phyloP scores from a whole-genome alignment of 345 rosid species.

The Brassica juncea region DNA sequence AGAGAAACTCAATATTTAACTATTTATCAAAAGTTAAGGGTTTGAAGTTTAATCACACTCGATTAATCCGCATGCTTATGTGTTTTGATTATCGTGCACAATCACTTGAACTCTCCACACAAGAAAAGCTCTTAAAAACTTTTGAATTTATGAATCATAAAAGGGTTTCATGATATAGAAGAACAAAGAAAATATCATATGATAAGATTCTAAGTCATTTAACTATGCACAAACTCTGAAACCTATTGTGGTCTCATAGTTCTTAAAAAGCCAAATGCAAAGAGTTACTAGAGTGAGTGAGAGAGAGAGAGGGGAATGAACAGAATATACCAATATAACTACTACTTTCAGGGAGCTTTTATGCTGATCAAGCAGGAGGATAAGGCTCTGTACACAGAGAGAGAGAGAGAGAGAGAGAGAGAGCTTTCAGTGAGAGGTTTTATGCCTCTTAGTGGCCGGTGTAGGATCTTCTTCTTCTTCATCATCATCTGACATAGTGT shows the following conservation, averaged over 20 bases:
- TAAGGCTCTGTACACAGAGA: constrained; percentile 27
- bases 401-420: background rate
- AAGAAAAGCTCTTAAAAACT: background rate
- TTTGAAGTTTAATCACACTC: constrained; percentile 19
- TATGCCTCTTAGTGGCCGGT: constrained; percentile 22
- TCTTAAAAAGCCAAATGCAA: constrained; percentile 23
- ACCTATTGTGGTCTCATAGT: constrained; percentile 26
- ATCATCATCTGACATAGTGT: constrained; percentile 23
- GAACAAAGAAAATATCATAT: constrained; percentile 11
- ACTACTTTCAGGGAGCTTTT: constrained; percentile 4
- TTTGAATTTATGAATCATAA: constrained; percentile 26
- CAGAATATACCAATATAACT: constrained; percentile 17
- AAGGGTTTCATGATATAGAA: constrained; percentile 13
- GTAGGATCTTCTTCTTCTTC: constrained; percentile 31
- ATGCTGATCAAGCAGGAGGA: constrained; percentile 16
- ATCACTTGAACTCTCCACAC: constrained; percentile 3
- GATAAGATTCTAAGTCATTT: constrained; percentile 21
- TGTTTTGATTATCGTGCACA: constrained; percentile 27
- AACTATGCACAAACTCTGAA: constrained; percentile 31
- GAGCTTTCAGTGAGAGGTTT: constrained; percentile 31
- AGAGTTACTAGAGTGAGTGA: constrained; percentile 13
- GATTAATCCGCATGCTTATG: constrained; percentile 39
- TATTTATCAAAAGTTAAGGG: constrained; percentile 11
- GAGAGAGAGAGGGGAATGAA: constrained; percentile 10
- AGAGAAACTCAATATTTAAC: constrained; percentile 18